Percentiles rank a stretch among this genome's conserved stretches.
phyloP scores from a whole-genome alignment of 768 basidiomycete species.

The Kockovaella imperatae region DNA sequence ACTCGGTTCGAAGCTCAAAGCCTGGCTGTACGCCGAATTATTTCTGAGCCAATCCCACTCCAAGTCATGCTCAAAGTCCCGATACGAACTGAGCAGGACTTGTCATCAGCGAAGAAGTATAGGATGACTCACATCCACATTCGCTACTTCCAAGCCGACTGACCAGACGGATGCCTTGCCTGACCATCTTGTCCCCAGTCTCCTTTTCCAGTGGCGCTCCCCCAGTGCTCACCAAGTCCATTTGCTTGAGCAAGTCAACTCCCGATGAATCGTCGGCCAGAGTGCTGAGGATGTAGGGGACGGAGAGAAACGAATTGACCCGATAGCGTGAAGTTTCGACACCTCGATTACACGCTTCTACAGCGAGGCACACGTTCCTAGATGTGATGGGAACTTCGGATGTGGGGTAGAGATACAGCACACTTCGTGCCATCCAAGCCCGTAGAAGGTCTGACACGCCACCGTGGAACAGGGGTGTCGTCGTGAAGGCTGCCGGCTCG shows the following conservation, averaged over 20 bases:
- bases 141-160: slow-evolving; percentile 51
- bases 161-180: slow-evolving; percentile 50
- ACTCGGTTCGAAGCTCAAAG: slow-evolving; percentile 29
- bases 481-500: slow-evolving; percentile 48
- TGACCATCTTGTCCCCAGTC: slow-evolving; percentile 50
- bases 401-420: slow-evolving; percentile 50
- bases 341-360: slow-evolving; percentile 35
- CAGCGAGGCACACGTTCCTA: slow-evolving; percentile 47
- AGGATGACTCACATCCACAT: slow-evolving; percentile 34
- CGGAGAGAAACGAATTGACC: slow-evolving; percentile 35
- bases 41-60: slow-evolving; percentile 53
- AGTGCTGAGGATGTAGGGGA: slow-evolving; percentile 48
- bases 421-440: slow-evolving; percentile 48
- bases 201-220: slow-evolving; percentile 53
- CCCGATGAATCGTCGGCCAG: slow-evolving; percentile 50
- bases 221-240: slow-evolving; percentile 52
- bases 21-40: slow-evolving; percentile 30
- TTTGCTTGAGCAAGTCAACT: slow-evolving; percentile 44
- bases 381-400: slow-evolving; percentile 51
- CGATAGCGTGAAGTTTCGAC: slow-evolving; percentile 7
- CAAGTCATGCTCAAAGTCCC: slow-evolving; percentile 51
- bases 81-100: slow-evolving; percentile 48
- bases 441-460: slow-evolving; percentile 48
- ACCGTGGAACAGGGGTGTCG: slow-evolving; percentile 50
- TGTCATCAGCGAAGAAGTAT: no score